These are phyloP conservation scores for Diaporthe helianthi DNA, from an alignment of 2,329 filamentous ascomycete genomes.

Conservation along the genomic window DNA sequence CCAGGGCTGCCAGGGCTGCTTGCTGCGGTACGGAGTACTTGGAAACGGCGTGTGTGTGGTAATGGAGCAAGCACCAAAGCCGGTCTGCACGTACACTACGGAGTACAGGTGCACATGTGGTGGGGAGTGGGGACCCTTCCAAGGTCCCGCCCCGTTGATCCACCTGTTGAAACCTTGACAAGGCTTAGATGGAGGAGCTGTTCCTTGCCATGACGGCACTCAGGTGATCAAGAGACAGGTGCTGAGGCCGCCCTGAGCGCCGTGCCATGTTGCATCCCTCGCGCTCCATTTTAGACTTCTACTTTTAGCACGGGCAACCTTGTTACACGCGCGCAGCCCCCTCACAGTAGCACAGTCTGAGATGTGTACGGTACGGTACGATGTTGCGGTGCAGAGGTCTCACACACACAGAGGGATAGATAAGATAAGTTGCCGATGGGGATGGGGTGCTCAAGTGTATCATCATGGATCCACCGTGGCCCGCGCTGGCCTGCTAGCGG, in stretches of 20 bases:
- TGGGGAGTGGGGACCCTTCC: constrained; percentile 2
- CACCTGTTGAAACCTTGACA: constrained; percentile 24
- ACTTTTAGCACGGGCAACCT: constrained; percentile 14
- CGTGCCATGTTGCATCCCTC: constrained; percentile 13
- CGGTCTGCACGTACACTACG: no score
- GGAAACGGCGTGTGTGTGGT: neutral
- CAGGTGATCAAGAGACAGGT: neutral
- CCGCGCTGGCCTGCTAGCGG: constrained; percentile 7
- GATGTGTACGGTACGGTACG: constrained; percentile 9
- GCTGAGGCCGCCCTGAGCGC: constrained; percentile 30
- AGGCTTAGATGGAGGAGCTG: constrained; percentile 12
- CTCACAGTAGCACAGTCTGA: constrained; percentile 1
- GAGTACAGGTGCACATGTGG: no score
- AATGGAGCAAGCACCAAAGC: no score
- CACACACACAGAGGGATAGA: constrained; percentile 19
- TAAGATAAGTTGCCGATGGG: constrained; percentile 31
- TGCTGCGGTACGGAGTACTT: neutral
- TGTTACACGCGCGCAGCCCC: constrained; percentile 8
- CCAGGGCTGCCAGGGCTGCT: no score
- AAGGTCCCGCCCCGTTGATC: constrained; percentile 24
- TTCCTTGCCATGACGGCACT: constrained; percentile 20
- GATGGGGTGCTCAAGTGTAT: constrained; percentile 12
- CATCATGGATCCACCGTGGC: constrained; percentile 16
- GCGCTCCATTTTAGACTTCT: constrained; percentile 18
- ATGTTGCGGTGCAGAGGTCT: constrained; percentile 1